Evolutionary conservation across 805 yeast genomes (phyloP), one percentile per base, ranked within the genome.

Genomic region (Wickerhamiella shivajii): DNA sequence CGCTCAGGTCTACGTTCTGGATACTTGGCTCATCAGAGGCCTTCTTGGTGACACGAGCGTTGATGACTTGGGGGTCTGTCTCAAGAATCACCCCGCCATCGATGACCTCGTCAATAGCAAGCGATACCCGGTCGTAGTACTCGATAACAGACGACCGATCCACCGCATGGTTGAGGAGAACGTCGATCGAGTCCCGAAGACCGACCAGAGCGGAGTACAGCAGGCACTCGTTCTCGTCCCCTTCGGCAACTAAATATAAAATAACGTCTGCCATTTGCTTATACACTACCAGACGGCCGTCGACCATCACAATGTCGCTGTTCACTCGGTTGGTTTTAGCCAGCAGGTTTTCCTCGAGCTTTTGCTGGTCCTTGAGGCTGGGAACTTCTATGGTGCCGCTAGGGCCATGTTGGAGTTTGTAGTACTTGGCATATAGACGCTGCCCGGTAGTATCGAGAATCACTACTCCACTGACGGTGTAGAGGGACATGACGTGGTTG

Each of bases 11-110:
- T 34, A 60, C 44, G 37, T 53, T 54, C 27, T 43, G 46, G 38
- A 51, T 39, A 5, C 51, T 64, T 24, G 66, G 61, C 46, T 83
- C 94, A 43, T 66, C 71, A 21, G 71, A 57, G 29, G 95, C 93
- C 20, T 90, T 74, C 39, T 72, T 70, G n/a, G 97, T 79, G 17
- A 85, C 94, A 58, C 98, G 71, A 11, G 92, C 71, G 2, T 87
- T 85, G 45, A 90, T 79, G 26, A 80, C 73, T 22, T 77, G 71
- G 4, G 93, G 74, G 49, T 90, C 96, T 18, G 84, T 77, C 55
- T 90, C 96, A 45, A 90, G 66, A 37, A 90, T 73, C 42, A 90
- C 72, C 25, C 97, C 98, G 52, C 85, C 93, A 52, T 90, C 98
- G 31, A 90, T 64, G 7, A 92, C 68, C 58, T 90, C 97, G 55